These are phyloP conservation scores for Fusarium gaditjirri DNA, from an alignment of 2,329 filamentous ascomycete species.

Conservation along the genomic window DNA sequence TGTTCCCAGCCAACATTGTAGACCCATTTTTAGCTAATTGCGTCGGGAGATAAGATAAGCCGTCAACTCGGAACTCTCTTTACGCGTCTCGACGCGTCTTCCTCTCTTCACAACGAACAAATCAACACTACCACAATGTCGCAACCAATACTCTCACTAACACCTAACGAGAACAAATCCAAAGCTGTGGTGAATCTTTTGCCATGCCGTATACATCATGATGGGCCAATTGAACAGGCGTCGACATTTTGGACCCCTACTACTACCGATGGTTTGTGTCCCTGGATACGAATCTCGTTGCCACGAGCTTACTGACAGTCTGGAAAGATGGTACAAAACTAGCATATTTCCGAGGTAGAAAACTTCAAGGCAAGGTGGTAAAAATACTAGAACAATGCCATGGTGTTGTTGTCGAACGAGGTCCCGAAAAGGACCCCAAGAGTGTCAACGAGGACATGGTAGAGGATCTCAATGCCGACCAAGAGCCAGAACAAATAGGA, in stretches of 20 bases:
- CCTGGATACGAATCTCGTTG: background rate
- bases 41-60: constrained; percentile 27
- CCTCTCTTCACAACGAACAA: background rate
- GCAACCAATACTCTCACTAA: constrained; percentile 56
- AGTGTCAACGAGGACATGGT: constrained; percentile 51
- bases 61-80: background rate
- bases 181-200: constrained; percentile 75
- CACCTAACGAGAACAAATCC: constrained; percentile 32
- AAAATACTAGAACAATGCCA: constrained; percentile 77
- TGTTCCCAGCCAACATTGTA: background rate
- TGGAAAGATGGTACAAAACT: constrained; percentile 61
- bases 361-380: constrained; percentile 74
- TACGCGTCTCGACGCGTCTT: constrained; percentile 43
- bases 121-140: constrained; percentile 48
- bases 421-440: constrained; percentile 49
- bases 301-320: constrained; percentile 4
- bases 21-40: background rate
- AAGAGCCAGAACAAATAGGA: constrained; percentile 54
- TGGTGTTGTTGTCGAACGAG: constrained; percentile 66
- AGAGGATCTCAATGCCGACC: constrained; percentile 57
- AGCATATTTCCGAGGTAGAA: constrained; percentile 82
- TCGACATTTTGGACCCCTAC: constrained; percentile 77
- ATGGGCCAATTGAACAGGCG: constrained; percentile 73
- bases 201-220: constrained; percentile 82
- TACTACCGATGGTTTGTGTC: constrained; percentile 55